Percentiles rank a stretch among this genome's conserved stretches.
These are phyloP conservation scores for bread wheat (Triticum aestivum) DNA, from an alignment of 176 grass and related monocot species.

Conservation along the genomic window IWGSC_CS_RefSeq_v2.1 NC_057800.1:540012285-540012784, in stretches of 20 bases:
- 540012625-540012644: not conserved
- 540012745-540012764: not conserved
- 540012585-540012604: not conserved
- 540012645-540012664: not conserved
- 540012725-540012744: not conserved
- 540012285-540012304: not conserved
- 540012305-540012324: not conserved
- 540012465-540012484: not conserved
- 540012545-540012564: not conserved
- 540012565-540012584: not conserved
- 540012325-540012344: not conserved
- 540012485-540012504: not conserved
- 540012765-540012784: not conserved
- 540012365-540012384: conserved; percentile 79
- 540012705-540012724: not conserved
- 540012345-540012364: conserved; percentile 57
- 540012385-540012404: conserved; percentile 83
- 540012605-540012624: not conserved
- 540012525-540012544: not conserved
- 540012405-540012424: conserved; percentile 75
- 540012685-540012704: not conserved
- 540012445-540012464: not conserved
- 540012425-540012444: conserved; percentile 52
- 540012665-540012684: not conserved
- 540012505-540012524: not conserved